Evolutionary conservation across 1,284 basidiomycete species (phyloP), one percentile per base, ranked within the genome.

Genomic region (Leccinum angustisporum): DNA sequence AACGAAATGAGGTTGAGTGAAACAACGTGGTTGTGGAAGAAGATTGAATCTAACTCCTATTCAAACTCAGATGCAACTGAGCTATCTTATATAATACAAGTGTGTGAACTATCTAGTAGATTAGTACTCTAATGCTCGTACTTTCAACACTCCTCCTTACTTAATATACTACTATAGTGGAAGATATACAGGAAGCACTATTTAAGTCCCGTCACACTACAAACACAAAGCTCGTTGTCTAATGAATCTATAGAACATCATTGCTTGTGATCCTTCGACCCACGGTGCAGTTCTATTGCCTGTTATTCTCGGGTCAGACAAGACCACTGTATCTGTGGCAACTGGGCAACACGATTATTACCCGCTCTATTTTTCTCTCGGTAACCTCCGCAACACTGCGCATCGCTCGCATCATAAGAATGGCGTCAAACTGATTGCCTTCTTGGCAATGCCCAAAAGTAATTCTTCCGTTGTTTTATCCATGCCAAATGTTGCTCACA

Each of bases 271-370:
- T 27, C 5, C 57, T 0, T 11, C 2, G 0, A 60, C 4, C 0
- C 21, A 61, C 3, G 36, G 58, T 0, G 30, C 34, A 0, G 0
- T 9, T 1, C 4, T 57, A 1, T 1, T 62, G 0, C 56, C 30
- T 4, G 25, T 62, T 4, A 52, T 62, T 8, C 27, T 62, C 0
- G 27, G 59, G 0, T 27, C 18, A 0, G 51, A 62, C 14, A 62
- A 62, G 7, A 62, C 30, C 1, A 62, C 55, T 1, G 25, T 63
- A 2, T 63, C 61, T 1, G 53, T 63, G 1, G 51, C 55, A 1
- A 62, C 60, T 0, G 34, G 60, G 0, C 25, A 63, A 1, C n/a
- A 54, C 1, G 53, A 62, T 1, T 63, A 58, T 5, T 63, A 58
- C 2, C 62, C 46, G 0, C 34, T 63, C 0, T 63, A 63, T 5